Evolutionary conservation across 306 rosid genomes (phyloP).

Genomic region (Abrus precatorius): DNA sequence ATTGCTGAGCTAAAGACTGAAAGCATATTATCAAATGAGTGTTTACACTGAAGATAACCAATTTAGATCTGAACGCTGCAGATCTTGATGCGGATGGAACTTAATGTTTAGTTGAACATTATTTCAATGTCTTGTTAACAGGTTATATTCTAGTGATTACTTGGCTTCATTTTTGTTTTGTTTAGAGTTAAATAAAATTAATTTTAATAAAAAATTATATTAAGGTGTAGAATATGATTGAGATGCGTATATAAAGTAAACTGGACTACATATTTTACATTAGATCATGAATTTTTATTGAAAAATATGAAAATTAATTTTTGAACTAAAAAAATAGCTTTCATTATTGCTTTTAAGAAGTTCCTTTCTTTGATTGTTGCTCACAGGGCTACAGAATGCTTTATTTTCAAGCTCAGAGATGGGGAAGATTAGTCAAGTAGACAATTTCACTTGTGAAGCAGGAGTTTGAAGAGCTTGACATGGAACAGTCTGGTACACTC

Average conservation of each 20-base stretch:
- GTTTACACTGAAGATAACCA: constrained; percentile 58
- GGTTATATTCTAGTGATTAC: not conserved
- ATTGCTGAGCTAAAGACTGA: constrained; percentile 67
- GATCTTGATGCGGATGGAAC: constrained; percentile 66
- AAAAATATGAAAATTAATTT: too few relatives aligned
- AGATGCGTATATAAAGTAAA: too few relatives aligned
- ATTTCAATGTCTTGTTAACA: constrained; percentile 10
- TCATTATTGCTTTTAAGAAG: not conserved
- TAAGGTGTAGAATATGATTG: too few relatives aligned
- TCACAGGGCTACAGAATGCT: constrained; percentile 65
- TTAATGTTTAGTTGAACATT: constrained; percentile 58
- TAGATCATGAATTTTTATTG: too few relatives aligned
- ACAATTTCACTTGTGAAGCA: constrained; percentile 59
- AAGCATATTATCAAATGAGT: constrained; percentile 55
- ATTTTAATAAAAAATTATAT: too few relatives aligned
- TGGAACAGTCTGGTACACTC: constrained; percentile 74
- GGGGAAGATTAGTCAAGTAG: constrained; percentile 68
- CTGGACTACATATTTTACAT: too few relatives aligned
- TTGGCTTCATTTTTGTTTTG: not conserved
- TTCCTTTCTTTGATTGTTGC: constrained; percentile 9
- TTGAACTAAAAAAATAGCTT: not conserved
- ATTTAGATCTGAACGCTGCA: constrained; percentile 67
- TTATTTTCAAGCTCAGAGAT: constrained; percentile 71
- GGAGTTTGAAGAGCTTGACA: constrained; percentile 73
- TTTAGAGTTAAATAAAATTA: too few relatives aligned